Conservation (phyloP, 306 rosid genomes). For the Bauhinia variegata region DNA sequence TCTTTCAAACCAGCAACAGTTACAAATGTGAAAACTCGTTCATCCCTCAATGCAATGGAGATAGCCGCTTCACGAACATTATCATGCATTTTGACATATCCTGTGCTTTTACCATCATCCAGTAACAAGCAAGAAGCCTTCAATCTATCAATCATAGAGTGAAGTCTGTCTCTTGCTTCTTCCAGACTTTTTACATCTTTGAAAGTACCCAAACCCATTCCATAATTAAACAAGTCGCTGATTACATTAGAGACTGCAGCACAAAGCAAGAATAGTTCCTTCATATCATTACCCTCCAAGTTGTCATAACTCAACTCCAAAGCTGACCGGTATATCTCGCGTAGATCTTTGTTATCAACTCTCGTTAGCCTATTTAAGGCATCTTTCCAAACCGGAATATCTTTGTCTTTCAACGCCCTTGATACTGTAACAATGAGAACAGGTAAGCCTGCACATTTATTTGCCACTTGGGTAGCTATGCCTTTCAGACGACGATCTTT, state of each 20-base stretch:
- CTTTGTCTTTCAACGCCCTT: not conserved
- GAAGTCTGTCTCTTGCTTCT: not conserved
- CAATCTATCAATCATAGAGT: not conserved
- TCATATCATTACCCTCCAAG: not conserved
- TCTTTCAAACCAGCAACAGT: not conserved
- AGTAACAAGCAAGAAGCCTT: slow-evolving; percentile 1
- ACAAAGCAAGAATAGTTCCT: slow-evolving; percentile 21
- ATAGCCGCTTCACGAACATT: slow-evolving; percentile 7
- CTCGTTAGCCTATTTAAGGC: not conserved
- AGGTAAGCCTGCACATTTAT: slow-evolving; percentile 17
- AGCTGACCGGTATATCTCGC: not conserved
- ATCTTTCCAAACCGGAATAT: slow-evolving; percentile 2
- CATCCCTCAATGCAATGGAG: not conserved
- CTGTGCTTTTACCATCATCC: accelerated
- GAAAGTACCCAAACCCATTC: slow-evolving; percentile 20
- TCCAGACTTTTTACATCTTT: not conserved
- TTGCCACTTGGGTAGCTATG: not conserved
- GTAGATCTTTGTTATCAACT: not conserved
- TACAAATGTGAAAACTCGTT: not conserved
- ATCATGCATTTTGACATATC: slow-evolving; percentile 12
- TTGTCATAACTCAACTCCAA: slow-evolving; percentile 21
- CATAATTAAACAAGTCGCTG: not conserved
- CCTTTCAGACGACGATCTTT: not conserved
- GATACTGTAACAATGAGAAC: not conserved
- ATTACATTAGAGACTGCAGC: accelerated